phyloP scores from a whole-genome alignment of 2,329 filamentous ascomycete species.

The Aspergillus texensis region DNA sequence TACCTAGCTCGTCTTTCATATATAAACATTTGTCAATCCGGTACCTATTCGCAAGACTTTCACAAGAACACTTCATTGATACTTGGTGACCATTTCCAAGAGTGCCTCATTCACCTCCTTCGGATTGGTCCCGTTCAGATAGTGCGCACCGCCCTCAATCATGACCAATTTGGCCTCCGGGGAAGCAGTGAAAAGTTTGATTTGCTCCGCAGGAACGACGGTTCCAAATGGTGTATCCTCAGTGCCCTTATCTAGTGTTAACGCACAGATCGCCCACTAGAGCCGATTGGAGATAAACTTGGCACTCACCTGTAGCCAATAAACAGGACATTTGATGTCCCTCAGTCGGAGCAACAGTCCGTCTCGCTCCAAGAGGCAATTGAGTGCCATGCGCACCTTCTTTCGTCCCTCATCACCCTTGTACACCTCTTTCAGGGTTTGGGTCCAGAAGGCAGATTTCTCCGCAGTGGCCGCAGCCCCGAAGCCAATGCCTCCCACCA shows the following conservation, averaged over 20 bases:
- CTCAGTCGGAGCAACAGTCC: conserved; percentile 48
- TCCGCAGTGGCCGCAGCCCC: conserved; percentile 43
- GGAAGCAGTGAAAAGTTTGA: conserved; percentile 50
- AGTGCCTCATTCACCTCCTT: conserved; percentile 42
- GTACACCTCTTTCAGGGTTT: conserved; percentile 51
- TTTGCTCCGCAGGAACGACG: conserved; percentile 42
- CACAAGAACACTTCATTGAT: conserved; percentile 8
- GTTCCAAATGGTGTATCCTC: conserved; percentile 21
- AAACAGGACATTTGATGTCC: conserved; percentile 54
- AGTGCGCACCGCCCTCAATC: conserved; percentile 54
- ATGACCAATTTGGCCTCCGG: conserved; percentile 46
- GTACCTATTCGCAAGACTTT: background rate
- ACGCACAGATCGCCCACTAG: background rate
- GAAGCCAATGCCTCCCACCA: conserved; percentile 52
- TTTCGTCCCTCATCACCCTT: conserved; percentile 52
- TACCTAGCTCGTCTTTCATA: background rate
- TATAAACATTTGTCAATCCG: background rate
- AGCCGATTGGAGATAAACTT: background rate
- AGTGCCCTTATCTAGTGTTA: conserved; percentile 16
- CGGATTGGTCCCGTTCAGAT: conserved; percentile 52
- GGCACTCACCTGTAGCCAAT: conserved; percentile 51
- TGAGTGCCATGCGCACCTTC: conserved; percentile 52
- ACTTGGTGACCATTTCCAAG: conserved; percentile 29
- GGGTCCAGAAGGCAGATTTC: conserved; percentile 47
- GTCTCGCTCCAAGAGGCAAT: conserved; percentile 53